phyloP scores from a whole-genome alignment of 345 rosid species.

The Euclidium syriacum region DNA sequence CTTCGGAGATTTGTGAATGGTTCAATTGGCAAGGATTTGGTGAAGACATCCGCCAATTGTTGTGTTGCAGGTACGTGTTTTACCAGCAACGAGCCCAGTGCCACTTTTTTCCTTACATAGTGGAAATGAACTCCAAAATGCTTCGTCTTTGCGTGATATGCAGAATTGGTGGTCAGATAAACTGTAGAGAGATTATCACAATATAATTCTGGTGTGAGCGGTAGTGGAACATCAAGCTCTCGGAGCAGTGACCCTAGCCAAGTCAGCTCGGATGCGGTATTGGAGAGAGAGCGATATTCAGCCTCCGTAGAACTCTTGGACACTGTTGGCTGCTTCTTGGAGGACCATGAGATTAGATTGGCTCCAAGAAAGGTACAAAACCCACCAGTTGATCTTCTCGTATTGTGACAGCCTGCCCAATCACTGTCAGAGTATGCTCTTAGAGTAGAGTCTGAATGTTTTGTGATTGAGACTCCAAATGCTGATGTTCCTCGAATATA shows the following conservation, averaged over 20 bases:
- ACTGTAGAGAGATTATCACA: background rate
- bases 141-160: background rate
- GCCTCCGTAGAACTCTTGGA: background rate
- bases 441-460: no score
- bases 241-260: background rate
- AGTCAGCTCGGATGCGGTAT: background rate
- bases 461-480: no score
- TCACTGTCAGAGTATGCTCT: no score
- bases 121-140: background rate
- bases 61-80: background rate
- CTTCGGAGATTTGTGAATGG: background rate
- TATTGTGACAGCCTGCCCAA: background rate
- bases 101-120: background rate
- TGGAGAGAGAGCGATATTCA: background rate
- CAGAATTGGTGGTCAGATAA: background rate
- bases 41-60: background rate
- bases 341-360: background rate
- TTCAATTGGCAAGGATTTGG: background rate
- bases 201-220: background rate
- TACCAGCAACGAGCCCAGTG: background rate
- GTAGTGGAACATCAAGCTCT: background rate
- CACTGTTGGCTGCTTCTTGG: background rate
- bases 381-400: background rate
- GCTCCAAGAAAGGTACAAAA: background rate
- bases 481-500: no score